Percentiles rank a stretch among this genome's conserved stretches.
Evolutionary conservation across 1,139 yeast genomes (phyloP).

Genomic region (Debaryomycetaceae sp.): DNA sequence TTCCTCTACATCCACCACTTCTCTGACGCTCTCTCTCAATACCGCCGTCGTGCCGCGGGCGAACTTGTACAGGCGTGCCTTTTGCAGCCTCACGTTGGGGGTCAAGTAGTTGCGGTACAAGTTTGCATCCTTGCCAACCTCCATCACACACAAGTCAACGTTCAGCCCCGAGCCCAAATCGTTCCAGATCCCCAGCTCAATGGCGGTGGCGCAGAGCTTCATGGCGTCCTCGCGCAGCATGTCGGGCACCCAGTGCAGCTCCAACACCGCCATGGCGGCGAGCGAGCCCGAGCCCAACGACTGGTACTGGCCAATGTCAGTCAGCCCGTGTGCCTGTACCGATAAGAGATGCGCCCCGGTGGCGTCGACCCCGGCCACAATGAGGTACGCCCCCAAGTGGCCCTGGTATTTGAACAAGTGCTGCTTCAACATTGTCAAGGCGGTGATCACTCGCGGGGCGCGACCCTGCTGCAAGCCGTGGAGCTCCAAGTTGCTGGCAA

Average conservation of each 20-base stretch:
- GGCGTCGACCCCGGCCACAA: conserved; percentile 96
- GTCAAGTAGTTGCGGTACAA: conserved; percentile 82
- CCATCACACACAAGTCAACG: conserved; percentile 96
- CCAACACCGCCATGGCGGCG: conserved; percentile 98
- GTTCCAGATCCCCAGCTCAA: conserved; percentile 97
- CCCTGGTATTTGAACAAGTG: conserved; percentile 96
- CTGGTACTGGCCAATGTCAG: conserved; percentile 90
- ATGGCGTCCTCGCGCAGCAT: conserved; percentile 85
- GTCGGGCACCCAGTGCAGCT: conserved; percentile 77
- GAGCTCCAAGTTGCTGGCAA: conserved; percentile 83
- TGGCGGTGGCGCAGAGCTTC: conserved; percentile 85
- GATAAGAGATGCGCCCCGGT: conserved; percentile 92
- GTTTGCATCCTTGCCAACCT: conserved; percentile 80
- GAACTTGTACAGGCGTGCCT: conserved; percentile 79
- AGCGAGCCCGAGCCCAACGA: conserved; percentile 96
- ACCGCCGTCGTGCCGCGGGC: conserved; percentile 90
- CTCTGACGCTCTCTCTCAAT: conserved; percentile 59
- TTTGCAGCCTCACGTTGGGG: conserved; percentile 81
- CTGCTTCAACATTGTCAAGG: conserved; percentile 89
- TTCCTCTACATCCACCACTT: conserved; percentile 70
- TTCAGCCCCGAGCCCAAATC: conserved; percentile 98
- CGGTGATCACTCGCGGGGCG: conserved; percentile 89
- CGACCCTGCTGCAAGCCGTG: conserved; percentile 81
- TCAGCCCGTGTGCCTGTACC: conserved; percentile 96
- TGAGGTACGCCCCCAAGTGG: conserved; percentile 91